Evolutionary conservation across 345 rosid genomes (phyloP).

Genomic region (Eucalyptus cloeziana): DNA sequence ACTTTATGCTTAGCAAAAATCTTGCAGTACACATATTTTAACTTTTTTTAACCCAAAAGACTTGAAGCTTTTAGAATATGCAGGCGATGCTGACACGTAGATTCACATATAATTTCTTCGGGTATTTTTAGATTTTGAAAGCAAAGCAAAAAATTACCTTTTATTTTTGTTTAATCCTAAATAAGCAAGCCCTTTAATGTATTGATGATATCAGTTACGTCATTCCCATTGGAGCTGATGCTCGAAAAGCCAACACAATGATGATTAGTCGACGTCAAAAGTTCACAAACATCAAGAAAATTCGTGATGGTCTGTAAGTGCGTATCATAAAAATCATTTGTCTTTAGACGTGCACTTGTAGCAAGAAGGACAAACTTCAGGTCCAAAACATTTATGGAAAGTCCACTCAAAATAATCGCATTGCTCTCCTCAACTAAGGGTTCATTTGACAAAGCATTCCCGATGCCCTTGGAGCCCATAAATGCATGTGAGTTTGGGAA

Average conservation of each 20-base stretch:
- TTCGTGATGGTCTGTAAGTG: not conserved
- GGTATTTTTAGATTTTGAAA: not conserved
- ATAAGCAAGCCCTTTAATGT: no score
- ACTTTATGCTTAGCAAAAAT: not conserved
- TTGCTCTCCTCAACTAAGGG: not conserved
- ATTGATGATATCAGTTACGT: no score
- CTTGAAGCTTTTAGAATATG: not conserved
- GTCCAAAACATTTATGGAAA: not conserved
- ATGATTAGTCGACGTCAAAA: no score
- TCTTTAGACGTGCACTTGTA: not conserved
- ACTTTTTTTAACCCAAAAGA: not conserved
- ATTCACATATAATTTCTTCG: not conserved
- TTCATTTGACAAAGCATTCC: not conserved
- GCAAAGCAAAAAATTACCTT: not conserved
- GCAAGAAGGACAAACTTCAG: not conserved
- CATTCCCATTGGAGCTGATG: no score
- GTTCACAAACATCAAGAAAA: no score
- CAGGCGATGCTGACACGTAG: not conserved
- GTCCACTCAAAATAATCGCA: not conserved
- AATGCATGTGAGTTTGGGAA: not conserved
- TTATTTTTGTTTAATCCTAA: no score
- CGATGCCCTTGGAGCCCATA: not conserved
- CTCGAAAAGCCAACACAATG: no score
- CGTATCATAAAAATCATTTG: not conserved
- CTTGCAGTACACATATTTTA: not conserved